Evolutionary conservation across 2,329 filamentous ascomycete species (phyloP).

Genomic region (Trichoderma atroviride): DNA sequence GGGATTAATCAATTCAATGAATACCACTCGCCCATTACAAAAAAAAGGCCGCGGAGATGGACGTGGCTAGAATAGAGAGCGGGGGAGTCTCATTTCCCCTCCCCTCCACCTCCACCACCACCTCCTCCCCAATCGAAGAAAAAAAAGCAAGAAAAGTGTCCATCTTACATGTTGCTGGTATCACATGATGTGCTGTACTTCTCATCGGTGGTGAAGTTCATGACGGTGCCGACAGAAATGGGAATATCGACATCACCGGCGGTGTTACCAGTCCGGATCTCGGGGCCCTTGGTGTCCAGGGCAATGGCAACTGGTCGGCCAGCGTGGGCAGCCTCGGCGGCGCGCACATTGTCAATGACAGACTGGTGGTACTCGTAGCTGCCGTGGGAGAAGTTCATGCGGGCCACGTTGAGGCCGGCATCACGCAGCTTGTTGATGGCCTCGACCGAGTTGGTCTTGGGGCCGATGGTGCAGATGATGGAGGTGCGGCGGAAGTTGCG

Average conservation of each 20-base stretch:
- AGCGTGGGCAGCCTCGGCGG: slow-evolving; percentile 74
- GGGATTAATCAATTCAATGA: slow-evolving; percentile 14
- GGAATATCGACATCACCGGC: slow-evolving; percentile 89
- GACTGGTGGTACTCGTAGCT: slow-evolving; percentile 95
- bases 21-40: not conserved
- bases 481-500: slow-evolving; percentile 94
- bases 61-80: not conserved
- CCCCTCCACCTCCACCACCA: not conserved
- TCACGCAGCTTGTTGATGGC: slow-evolving; percentile 93
- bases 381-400: slow-evolving; percentile 95
- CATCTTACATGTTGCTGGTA: slow-evolving; percentile 85
- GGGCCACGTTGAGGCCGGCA: slow-evolving; percentile 94
- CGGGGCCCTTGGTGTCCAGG: slow-evolving; percentile 71
- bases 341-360: slow-evolving; percentile 92
- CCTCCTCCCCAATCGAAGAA: not conserved
- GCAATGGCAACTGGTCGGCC: slow-evolving; percentile 95
- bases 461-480: slow-evolving; percentile 98
- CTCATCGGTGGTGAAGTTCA: slow-evolving; percentile 98
- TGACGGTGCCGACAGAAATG: slow-evolving; percentile 77
- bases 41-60: not conserved
- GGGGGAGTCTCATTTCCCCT: not conserved
- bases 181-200: slow-evolving; percentile 82
- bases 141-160: not conserved
- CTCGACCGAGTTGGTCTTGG: slow-evolving; percentile 98
- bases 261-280: slow-evolving; percentile 66